A percentile compares a stretch with the other conserved stretches of the same genome.
Evolutionary conservation across 1,284 basidiomycete species (phyloP).

Genomic region (Ceratorhiza oryzae-sativae): DNA sequence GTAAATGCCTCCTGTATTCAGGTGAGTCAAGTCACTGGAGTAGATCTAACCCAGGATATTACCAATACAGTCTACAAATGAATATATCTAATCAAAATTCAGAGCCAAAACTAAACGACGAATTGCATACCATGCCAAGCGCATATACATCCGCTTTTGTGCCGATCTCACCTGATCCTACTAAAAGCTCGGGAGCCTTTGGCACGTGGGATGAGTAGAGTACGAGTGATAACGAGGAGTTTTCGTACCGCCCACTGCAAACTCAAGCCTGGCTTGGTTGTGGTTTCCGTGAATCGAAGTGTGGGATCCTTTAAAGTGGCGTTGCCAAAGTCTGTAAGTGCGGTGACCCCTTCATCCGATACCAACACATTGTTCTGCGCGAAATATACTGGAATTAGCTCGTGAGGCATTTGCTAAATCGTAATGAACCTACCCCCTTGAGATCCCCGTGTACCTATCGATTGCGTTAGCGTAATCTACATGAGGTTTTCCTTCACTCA

Average conservation of each 20-base stretch:
- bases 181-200: conserved; percentile 7
- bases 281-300: not conserved
- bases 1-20: not conserved
- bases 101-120: not conserved
- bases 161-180: not conserved
- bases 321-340: not conserved
- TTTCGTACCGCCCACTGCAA: conserved; percentile 1
- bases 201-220: not conserved
- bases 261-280: not conserved
- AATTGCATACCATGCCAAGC: conserved; percentile 4
- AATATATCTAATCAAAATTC: not conserved
- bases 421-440: not conserved
- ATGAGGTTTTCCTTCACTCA: not conserved
- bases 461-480: not conserved
- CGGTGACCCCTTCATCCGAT: not conserved
- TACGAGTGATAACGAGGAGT: not conserved
- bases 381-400: not conserved
- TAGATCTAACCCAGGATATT: not conserved
- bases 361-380: not conserved
- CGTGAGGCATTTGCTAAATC: not conserved
- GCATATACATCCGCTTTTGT: conserved; percentile 19
- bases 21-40: not conserved
- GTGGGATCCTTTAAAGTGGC: not conserved
- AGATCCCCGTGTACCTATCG: conserved; percentile 11
- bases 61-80: conserved; percentile 8